These are phyloP conservation scores for Viola odorata DNA, from an alignment of 345 rosid species.

Conservation along the genomic window DNA sequence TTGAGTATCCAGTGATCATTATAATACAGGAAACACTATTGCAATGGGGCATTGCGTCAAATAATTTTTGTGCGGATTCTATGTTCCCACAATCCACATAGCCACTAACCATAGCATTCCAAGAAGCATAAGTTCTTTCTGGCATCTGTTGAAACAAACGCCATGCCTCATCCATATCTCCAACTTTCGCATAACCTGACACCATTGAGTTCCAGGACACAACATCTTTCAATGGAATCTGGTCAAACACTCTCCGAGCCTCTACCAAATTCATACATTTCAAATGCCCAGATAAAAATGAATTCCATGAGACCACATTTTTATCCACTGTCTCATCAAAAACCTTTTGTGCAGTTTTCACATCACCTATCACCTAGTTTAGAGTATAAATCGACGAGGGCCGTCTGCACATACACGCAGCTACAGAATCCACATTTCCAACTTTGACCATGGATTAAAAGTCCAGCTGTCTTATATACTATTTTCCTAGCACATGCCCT, in stretches of 20 bases:
- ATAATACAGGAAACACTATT: constrained; percentile 50
- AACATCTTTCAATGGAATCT: constrained; percentile 51
- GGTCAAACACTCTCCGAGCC: constrained; percentile 44
- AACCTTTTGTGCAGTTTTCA: constrained; percentile 44
- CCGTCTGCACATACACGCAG: constrained; percentile 67
- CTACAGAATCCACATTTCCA: constrained; percentile 43
- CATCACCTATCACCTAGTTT: constrained; percentile 47
- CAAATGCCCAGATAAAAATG: constrained; percentile 50
- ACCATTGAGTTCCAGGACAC: constrained; percentile 63
- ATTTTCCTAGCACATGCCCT: constrained; percentile 49
- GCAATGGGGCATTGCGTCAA: constrained; percentile 53
- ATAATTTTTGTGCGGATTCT: constrained; percentile 40
- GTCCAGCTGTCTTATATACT: constrained; percentile 30
- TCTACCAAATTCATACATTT: constrained; percentile 37
- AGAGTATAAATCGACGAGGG: constrained; percentile 56
- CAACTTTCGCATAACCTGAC: constrained; percentile 47
- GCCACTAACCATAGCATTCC: constrained; percentile 67
- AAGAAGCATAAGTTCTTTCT: constrained; percentile 49
- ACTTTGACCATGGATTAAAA: constrained; percentile 47
- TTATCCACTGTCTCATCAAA: constrained; percentile 45
- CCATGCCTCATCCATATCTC: constrained; percentile 39
- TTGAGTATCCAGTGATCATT: constrained; percentile 64
- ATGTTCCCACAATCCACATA: constrained; percentile 37
- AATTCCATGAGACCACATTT: constrained; percentile 70
- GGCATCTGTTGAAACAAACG: constrained; percentile 55